Conservation (phyloP, 2,329 filamentous ascomycete species). For the Ploettnerulaceae sp. region DNA sequence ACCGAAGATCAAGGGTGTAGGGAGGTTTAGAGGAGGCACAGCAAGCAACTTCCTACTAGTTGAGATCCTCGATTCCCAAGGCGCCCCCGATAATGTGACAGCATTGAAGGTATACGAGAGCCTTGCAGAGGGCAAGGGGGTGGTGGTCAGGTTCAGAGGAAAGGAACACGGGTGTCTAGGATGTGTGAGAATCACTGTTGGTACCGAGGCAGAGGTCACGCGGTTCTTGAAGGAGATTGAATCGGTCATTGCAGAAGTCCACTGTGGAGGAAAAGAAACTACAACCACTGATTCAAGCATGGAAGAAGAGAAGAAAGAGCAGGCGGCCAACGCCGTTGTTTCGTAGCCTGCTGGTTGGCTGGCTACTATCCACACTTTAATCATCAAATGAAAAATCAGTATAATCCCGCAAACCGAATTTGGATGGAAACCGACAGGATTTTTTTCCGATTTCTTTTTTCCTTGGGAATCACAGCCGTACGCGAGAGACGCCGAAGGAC, state of each 20-base stretch:
- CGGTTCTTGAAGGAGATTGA: slow-evolving; percentile 68
- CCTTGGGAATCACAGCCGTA: no score
- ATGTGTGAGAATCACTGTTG: slow-evolving; percentile 86
- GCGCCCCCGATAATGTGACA: slow-evolving; percentile 70
- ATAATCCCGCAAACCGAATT: no score
- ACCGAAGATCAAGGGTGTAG: slow-evolving; percentile 71
- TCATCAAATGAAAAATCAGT: no score
- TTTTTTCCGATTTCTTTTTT: no score
- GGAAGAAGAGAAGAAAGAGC: no score
- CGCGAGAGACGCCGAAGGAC: no score
- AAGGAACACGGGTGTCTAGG: slow-evolving; percentile 88
- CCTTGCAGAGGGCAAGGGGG: slow-evolving; percentile 79
- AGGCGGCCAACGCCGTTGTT: slow-evolving; percentile 25
- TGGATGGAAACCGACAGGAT: no score
- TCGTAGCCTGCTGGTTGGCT: no score
- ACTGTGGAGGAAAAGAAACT: slow-evolving; percentile 22
- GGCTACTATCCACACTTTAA: no score
- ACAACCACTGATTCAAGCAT: no score
- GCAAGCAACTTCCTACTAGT: slow-evolving; percentile 88
- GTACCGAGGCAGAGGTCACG: slow-evolving; percentile 81
- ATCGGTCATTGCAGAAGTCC: slow-evolving; percentile 27
- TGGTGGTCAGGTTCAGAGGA: slow-evolving; percentile 89
- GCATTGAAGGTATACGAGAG: slow-evolving; percentile 78
- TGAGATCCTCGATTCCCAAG: slow-evolving; percentile 71
- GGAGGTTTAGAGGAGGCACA: slow-evolving; percentile 71